Percentiles rank a stretch among this genome's conserved stretches.
phyloP scores from a whole-genome alignment of 78 protist species.

The Dictyostelium intermedium region DNA sequence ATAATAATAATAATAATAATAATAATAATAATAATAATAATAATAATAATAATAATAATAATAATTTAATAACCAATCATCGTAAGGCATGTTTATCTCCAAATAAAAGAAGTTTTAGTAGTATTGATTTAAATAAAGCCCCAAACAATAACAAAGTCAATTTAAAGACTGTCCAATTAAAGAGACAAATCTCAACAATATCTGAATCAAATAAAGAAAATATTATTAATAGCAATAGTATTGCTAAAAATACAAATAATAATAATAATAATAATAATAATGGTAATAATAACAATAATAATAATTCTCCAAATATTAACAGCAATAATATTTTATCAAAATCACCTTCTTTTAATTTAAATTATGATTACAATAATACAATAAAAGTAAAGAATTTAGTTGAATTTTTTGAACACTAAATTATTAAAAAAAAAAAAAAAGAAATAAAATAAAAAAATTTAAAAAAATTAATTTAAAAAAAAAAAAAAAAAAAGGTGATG shows the following conservation, averaged over 20 bases:
- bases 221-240: background rate
- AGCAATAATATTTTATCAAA: background rate
- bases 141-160: background rate
- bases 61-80: background rate
- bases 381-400: background rate
- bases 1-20: too few relatives aligned
- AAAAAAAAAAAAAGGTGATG: background rate
- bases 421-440: background rate
- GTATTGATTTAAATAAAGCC: background rate
- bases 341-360: background rate
- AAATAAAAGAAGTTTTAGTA: conserved; percentile 18
- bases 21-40: background rate
- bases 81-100: background rate
- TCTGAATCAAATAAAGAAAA: background rate
- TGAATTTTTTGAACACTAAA: background rate
- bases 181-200: background rate
- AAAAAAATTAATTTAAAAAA: too few relatives aligned
- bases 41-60: background rate
- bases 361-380: background rate
- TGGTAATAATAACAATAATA: background rate
- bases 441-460: background rate
- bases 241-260: background rate
- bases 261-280: background rate
- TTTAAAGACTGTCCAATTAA: background rate
- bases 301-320: background rate